Conservation (phyloP, 345 rosid species). For the Sisymbrium irio region DNA sequence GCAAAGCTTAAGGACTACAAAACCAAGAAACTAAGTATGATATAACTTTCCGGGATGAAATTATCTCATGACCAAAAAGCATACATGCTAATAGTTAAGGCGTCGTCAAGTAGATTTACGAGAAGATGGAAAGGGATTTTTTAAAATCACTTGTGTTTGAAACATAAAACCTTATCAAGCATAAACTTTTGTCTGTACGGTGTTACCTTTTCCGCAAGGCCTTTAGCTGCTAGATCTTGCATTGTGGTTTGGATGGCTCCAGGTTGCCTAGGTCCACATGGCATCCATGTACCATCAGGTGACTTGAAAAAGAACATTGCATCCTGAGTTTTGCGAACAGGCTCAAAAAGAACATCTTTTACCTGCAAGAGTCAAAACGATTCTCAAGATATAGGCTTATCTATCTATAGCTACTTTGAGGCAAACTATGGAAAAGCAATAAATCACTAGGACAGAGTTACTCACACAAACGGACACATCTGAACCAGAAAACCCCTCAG, state of each 20-base stretch:
- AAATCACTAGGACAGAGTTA: slow-evolving; percentile 1
- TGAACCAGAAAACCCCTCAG: slow-evolving; percentile 95
- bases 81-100: not conserved
- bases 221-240: slow-evolving; percentile 82
- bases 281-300: slow-evolving; percentile 66
- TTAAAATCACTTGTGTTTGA: not conserved
- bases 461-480: slow-evolving; percentile 94
- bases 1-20: not conserved
- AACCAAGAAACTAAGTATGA: not conserved
- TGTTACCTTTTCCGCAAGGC: slow-evolving; percentile 66
- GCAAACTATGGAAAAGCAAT: not conserved
- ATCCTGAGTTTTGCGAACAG: slow-evolving; percentile 91
- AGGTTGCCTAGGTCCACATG: slow-evolving; percentile 83
- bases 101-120: not conserved
- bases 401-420: not conserved
- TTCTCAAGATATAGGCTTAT: not conserved
- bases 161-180: not conserved
- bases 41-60: not conserved
- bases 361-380: slow-evolving; percentile 46
- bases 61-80: not conserved
- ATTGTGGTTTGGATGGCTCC: slow-evolving; percentile 74
- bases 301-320: slow-evolving; percentile 75
- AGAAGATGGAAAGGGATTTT: not conserved
- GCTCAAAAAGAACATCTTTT: slow-evolving; percentile 90
- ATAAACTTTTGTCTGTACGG: not conserved